Conservation (phyloP, 1,284 basidiomycete species). For the Moesziomyces parantarcticus region DNA sequence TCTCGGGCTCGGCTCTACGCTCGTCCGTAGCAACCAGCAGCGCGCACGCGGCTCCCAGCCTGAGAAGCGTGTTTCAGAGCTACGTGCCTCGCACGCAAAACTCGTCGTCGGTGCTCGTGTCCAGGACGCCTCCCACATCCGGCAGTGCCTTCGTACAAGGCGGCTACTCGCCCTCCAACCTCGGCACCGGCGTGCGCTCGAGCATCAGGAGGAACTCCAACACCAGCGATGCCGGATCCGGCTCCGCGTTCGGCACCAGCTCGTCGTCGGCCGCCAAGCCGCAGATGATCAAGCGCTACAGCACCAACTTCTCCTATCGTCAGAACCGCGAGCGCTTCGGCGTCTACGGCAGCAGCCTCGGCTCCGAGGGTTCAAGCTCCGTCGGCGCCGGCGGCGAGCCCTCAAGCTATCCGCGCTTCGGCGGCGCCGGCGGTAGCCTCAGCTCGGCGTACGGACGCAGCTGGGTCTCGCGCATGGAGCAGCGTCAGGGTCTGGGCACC, state of each 20-base stretch:
- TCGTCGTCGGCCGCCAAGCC: conserved; percentile 30
- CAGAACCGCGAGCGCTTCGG: conserved; percentile 33
- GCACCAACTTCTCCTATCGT: conserved; percentile 54
- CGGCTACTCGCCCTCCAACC: conserved; percentile 38
- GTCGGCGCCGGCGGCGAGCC: conserved; percentile 32
- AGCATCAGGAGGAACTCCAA: conserved; percentile 45
- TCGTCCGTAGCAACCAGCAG: conserved; percentile 23
- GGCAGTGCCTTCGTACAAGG: conserved; percentile 15
- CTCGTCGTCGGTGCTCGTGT: conserved; percentile 21
- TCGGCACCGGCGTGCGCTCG: conserved; percentile 23
- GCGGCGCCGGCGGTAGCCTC: conserved; percentile 34
- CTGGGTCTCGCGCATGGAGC: conserved; percentile 56
- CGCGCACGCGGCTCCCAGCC: conserved; percentile 26
- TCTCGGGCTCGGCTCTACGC: conserved; percentile 33
- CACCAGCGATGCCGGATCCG: conserved; percentile 41
- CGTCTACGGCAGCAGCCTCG: conserved; percentile 39
- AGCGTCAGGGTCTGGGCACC: conserved; percentile 44
- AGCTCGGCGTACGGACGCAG: conserved; percentile 45
- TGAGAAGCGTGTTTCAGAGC: conserved; percentile 51
- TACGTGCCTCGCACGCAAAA: conserved; percentile 48
- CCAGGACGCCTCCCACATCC: conserved; percentile 42
- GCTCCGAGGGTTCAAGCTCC: conserved; percentile 27
- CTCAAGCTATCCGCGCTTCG: conserved; percentile 39
- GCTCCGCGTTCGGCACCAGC: conserved; percentile 34
- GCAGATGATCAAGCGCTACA: conserved; percentile 61